Percentiles rank a stretch among this genome's conserved stretches.
These are phyloP conservation scores for Papiliotrema terrestris DNA, from an alignment of 1,284 basidiomycete species.

Conservation along the genomic window DNA sequence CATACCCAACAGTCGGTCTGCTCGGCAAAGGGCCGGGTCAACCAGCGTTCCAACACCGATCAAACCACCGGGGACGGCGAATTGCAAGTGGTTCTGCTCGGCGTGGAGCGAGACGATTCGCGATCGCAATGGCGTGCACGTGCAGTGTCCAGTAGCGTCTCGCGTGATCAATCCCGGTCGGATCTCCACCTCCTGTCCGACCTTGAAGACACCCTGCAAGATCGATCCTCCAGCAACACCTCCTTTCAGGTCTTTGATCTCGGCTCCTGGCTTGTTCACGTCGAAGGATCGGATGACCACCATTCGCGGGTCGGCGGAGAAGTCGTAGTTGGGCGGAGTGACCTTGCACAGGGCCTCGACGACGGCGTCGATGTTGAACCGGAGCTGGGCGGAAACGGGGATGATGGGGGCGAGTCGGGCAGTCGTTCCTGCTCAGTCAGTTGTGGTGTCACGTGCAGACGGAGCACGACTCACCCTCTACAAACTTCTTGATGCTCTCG, in stretches of 20 bases:
- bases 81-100: constrained; percentile 89
- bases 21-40: constrained; percentile 93
- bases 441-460: neutral
- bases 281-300: constrained; percentile 99
- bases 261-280: constrained; percentile 97
- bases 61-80: constrained; percentile 94
- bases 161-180: constrained; percentile 96
- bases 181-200: constrained; percentile 95
- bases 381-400: constrained; percentile 95
- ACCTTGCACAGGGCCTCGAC: constrained; percentile 98
- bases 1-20: constrained; percentile 94
- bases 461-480: constrained; percentile 63
- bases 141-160: constrained; percentile 83
- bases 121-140: constrained; percentile 91
- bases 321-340: constrained; percentile 89
- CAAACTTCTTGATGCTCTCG: constrained; percentile 87
- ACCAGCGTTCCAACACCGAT: constrained; percentile 98
- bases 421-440: constrained; percentile 67
- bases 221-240: constrained; percentile 98
- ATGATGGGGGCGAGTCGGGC: constrained; percentile 96
- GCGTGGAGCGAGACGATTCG: constrained; percentile 88
- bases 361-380: constrained; percentile 99
- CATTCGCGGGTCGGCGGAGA: constrained; percentile 82
- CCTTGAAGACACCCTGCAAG: constrained; percentile 81
- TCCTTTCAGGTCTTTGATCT: constrained; percentile 94